A percentile compares a stretch with the other conserved stretches of the same genome.
Conservation (phyloP, 2,329 filamentous ascomycete species). For the Claviceps africana region DNA sequence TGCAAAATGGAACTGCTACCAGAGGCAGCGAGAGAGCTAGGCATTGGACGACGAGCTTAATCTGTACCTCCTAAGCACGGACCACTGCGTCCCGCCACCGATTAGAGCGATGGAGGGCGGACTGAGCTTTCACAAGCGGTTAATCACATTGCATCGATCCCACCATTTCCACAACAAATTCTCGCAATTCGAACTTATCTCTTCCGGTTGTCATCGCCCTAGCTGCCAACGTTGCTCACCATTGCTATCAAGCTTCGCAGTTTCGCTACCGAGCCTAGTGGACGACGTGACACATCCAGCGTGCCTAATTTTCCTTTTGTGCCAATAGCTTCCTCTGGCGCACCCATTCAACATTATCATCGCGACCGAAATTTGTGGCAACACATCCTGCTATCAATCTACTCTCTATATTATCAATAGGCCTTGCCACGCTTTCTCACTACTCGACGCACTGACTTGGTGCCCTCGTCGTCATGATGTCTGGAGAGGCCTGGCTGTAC, state of each 20-base stretch:
- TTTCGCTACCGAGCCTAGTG: neutral
- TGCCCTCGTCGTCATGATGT: conserved; percentile 44
- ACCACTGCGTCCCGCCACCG: neutral
- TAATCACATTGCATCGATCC: neutral
- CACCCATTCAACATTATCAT: neutral
- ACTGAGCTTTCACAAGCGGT: neutral
- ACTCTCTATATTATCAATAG: neutral
- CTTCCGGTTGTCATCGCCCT: neutral
- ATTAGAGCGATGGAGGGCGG: neutral
- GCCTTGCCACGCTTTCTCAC: neutral
- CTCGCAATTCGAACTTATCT: conserved; percentile 1
- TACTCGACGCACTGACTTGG: neutral
- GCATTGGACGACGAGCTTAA: neutral
- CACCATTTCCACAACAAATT: conserved; percentile 8
- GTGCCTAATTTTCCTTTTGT: neutral
- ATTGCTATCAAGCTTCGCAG: neutral
- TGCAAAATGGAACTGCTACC: neutral
- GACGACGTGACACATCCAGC: neutral
- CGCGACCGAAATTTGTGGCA: neutral
- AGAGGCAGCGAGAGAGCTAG: neutral
- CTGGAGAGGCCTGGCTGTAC: conserved; percentile 96
- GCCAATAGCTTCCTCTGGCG: neutral
- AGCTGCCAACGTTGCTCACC: neutral
- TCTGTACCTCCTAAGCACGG: neutral
- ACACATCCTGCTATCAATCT: neutral